Percentiles rank a stretch among this genome's conserved stretches.
These are phyloP conservation scores for Capsicum baccatum DNA, from an alignment of 257 asterid genomes.

Conservation along the genomic window DNA sequence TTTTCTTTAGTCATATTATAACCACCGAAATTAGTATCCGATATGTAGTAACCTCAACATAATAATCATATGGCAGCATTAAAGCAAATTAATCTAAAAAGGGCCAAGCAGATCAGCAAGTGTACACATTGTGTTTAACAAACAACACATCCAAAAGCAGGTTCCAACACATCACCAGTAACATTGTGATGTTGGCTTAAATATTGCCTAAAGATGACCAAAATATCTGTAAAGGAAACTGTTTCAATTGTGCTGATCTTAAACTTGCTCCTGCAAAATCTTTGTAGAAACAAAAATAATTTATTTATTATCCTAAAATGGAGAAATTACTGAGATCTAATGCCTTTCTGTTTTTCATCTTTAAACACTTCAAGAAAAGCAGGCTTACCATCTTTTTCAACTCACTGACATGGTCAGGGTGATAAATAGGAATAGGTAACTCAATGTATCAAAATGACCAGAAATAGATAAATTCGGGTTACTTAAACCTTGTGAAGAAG, in stretches of 20 bases:
- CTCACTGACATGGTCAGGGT: slow-evolving; percentile 91
- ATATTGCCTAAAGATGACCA: not conserved
- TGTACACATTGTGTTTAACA: not conserved
- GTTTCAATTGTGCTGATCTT: not conserved
- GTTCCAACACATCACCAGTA: not conserved
- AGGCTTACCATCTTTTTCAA: slow-evolving; percentile 73
- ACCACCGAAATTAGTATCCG: not conserved
- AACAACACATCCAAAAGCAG: not conserved
- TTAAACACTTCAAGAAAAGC: slow-evolving; percentile 84
- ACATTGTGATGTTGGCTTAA: not conserved
- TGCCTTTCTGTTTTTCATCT: slow-evolving; percentile 81
- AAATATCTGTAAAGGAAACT: not conserved
- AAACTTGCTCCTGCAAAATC: slow-evolving; percentile 16
- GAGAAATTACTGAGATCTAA: slow-evolving; percentile 12
- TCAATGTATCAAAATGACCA: slow-evolving; percentile 98
- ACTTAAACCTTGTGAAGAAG: slow-evolving; percentile 4
- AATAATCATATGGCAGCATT: not conserved
- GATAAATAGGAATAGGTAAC: slow-evolving; percentile 83
- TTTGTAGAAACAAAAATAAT: slow-evolving; percentile 18
- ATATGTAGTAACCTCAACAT: not conserved
- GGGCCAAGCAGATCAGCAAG: not conserved
- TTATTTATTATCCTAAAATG: not conserved
- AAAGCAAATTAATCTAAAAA: not conserved
- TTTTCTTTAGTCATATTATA: not conserved
- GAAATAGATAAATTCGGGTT: slow-evolving; percentile 37